Evolutionary conservation across 495 filamentous ascomycete genomes (phyloP), one percentile per base, ranked within the genome.

Genomic region (Penicillium manginii): DNA sequence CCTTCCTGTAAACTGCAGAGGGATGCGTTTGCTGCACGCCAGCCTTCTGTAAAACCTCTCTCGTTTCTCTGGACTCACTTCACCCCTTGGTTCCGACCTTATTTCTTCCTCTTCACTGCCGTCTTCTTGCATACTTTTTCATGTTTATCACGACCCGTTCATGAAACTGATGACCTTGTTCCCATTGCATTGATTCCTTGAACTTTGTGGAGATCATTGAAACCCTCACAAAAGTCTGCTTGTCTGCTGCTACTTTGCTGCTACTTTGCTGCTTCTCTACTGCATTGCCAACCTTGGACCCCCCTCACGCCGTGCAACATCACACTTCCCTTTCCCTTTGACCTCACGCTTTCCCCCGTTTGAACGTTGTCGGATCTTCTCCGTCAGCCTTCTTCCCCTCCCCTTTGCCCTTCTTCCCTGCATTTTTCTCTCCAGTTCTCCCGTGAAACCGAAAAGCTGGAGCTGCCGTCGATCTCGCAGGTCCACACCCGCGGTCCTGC

Each of bases 381-480:
- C 37, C 68, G 64, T 73, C 68, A 68, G 66, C 69, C 65, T 63
- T 55, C 50, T 50, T 52, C 57, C 51, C 57, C n/a, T n/a, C n/a
- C n/a, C n/a, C n/a, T n/a, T n/a, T n/a, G n/a, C n/a, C n/a, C n/a
- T 18, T 31, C 47, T 55, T 50, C 35, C 52, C 63, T 63, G 57
- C 58, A 51, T 61, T 26, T 40, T 21, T 39, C 66, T 64, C 69
- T 71, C 77, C 66, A 72, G 65, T 58, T 72, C 72, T 55, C 62
- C 63, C 58, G 70, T 71, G 84, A 84, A 79, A 91, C 88, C 92
- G 92, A 84, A 90, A 97, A 96, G 83, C 93, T 97, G 93, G 93
- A 96, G 92, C 88, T 94, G 79, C 91, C 93, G 76, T 89, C 91
- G 82, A 88, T 93, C 68, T 88, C 91, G 72, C 90, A 92, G 83